Base-by-base conservation (phyloP, 148 eudicot species). In the Rhododendron griersonianum region DNA sequence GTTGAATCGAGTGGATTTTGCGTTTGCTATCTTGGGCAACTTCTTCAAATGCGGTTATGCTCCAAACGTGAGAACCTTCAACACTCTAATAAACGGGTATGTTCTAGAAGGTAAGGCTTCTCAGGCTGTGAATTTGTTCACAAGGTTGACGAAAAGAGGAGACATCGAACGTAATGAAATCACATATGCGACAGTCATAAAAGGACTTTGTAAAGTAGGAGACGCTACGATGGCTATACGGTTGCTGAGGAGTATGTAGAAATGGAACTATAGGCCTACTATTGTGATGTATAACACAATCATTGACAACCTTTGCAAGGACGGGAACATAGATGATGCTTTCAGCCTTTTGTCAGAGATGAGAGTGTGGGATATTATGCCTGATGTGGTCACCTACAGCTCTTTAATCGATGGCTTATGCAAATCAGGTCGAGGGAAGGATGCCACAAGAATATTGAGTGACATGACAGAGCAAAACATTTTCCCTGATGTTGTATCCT, bases 181-280 rank as follows among this genome's bases (percentile, higher is more conserved):
- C 16, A 83, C 80, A 25, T 76, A 59, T 51, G 81, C 55, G 7
- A 77, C 80, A 7, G 23, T 87, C 1, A 63, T 89, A 7, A 78
- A 84, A 19, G 87, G 90, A 0, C 78, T 89, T 13, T 86, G 90
- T 55, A 84, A 81, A 74, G 23, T 10, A 16, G 87, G 89, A n/a
- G 65, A 87, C 14, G 76, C 67, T 50, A 5, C 1, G 7, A 16
- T 11, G n/a, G 89, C 89, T 23, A 11, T 85, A 11, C 19, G 25
- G 15, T 23, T 87, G 83, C 80, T 89, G 59, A 55, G 21, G 61
- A 55, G 19, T 3, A 55, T 55, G 61, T 7, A 55, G 5, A 55
- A 55, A 16, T 55, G 61, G 61, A 15, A 16, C 21, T 55, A 55
- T 16, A 55, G 61, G 61, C 61, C 7, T 16, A 0, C 1, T 55